Base-by-base conservation (phyloP, 2,329 filamentous ascomycete species). In the Geosmithia putterillii region DNA sequence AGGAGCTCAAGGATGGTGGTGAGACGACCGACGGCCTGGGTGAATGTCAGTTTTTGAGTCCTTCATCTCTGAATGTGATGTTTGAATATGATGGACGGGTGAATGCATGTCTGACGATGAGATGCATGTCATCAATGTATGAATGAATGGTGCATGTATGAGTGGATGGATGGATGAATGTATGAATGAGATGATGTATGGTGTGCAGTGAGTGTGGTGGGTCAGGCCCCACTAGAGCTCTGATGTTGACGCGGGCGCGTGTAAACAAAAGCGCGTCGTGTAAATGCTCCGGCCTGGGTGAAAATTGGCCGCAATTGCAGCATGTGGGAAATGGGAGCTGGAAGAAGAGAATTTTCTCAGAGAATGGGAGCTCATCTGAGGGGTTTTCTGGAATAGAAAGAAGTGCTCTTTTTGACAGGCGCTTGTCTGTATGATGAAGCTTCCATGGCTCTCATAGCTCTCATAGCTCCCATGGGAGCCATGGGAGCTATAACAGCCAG, bases 1-100 rank as follows among this genome's bases (percentile, higher is more conserved):
- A 95, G 80, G 36, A 87, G 76, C 47, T 81, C 79, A 56, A 89
- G 79, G 42, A 95, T 82, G 46, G 82, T 85, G 50, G 82, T 79
- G 50, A 94, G 79, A 44, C 86, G 79, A 23, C 54, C 55, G 42
- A 65, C 53, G 44, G 61, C 59, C 56, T 84, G 73, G n/a, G n/a
- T 39, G 18, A 3, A 8, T 4, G 35, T 38, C 18, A 38, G 35
- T n/a, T n/a, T n/a, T n/a, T n/a, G n/a, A n/a, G n/a, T n/a, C n/a
- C n/a, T n/a, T n/a, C n/a, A n/a, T n/a, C n/a, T n/a, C n/a, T n/a
- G n/a, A n/a, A n/a, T n/a, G n/a, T n/a, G n/a, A n/a, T n/a, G n/a
- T n/a, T n/a, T n/a, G n/a, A n/a, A n/a, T n/a, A n/a, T n/a, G n/a
- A n/a, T n/a, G n/a, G n/a, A n/a, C n/a, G n/a, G n/a, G n/a, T n/a